Conservation (phyloP, 176 grass and related monocot species). For the Neostapfia colusana region DNA sequence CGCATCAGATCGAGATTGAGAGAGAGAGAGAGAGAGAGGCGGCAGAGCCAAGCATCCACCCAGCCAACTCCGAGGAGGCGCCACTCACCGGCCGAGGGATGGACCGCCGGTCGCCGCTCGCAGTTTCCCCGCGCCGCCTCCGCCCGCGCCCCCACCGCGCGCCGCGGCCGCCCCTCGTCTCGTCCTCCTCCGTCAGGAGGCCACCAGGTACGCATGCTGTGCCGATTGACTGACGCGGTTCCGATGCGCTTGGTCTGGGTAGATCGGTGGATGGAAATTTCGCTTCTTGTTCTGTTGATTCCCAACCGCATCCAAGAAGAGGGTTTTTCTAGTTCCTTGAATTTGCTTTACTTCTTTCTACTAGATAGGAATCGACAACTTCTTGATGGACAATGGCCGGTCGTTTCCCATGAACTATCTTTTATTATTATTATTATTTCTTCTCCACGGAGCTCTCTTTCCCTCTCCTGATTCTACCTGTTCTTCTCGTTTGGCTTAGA, state of each 20-base stretch:
- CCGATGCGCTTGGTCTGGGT: not conserved
- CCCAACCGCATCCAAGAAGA: too few species aligned
- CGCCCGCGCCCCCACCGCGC: constrained; percentile 55
- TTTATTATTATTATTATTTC: not conserved
- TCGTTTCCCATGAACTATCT: not conserved
- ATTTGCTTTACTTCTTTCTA: not conserved
- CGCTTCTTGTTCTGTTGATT: not conserved
- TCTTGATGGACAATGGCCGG: not conserved
- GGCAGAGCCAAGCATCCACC: too few species aligned
- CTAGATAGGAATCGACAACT: not conserved
- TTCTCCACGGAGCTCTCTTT: too few species aligned
- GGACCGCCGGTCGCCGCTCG: constrained; percentile 63
- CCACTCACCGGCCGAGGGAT: constrained; percentile 16
- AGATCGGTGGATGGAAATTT: not conserved
- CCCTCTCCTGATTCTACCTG: not conserved
- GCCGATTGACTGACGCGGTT: too few species aligned
- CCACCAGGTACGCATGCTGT: constrained; percentile 41
- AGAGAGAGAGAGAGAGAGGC: too few species aligned
- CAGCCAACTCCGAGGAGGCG: too few species aligned
- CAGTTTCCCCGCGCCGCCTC: constrained; percentile 74
- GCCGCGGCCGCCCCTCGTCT: constrained; percentile 14
- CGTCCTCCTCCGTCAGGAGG: constrained; percentile 33
- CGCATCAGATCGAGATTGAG: too few species aligned
- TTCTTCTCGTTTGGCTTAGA: not conserved
- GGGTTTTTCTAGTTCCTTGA: not conserved